phyloP scores from a whole-genome alignment of 78 protist genomes.

The Thecamonas trahens region DNA sequence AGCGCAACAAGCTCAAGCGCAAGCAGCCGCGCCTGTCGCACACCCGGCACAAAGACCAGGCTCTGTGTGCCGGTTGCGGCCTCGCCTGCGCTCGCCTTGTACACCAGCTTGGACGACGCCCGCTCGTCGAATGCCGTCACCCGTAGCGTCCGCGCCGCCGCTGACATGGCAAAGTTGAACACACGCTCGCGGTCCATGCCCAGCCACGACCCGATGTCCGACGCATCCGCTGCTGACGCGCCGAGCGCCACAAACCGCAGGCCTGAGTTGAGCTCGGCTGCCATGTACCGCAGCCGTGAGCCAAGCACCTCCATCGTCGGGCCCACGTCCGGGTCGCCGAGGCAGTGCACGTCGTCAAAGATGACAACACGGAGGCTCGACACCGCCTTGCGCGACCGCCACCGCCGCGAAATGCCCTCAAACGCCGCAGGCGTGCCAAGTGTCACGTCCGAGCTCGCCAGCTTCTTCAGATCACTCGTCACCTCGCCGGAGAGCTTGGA shows the following conservation, averaged over 20 bases:
- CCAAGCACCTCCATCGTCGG: slow-evolving; percentile 72
- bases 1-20: slow-evolving; percentile 59
- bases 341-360: slow-evolving; percentile 86
- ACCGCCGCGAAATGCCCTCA: slow-evolving; percentile 85
- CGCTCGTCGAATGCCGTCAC: slow-evolving; percentile 33
- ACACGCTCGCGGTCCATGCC: slow-evolving; percentile 47
- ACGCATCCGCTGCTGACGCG: slow-evolving; percentile 54
- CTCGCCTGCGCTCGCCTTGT: slow-evolving; percentile 42
- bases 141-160: slow-evolving; percentile 85
- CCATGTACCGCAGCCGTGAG: slow-evolving; percentile 85
- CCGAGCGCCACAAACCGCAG: slow-evolving; percentile 78
- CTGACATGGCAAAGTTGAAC: slow-evolving; percentile 94
- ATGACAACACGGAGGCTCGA: slow-evolving; percentile 63
- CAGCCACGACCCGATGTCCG: slow-evolving; percentile 62
- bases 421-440: slow-evolving; percentile 80
- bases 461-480: slow-evolving; percentile 32
- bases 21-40: slow-evolving; percentile 47
- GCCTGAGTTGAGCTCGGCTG: slow-evolving; percentile 34
- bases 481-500: slow-evolving; percentile 62
- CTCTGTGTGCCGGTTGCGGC: slow-evolving; percentile 57
- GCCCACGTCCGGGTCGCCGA: slow-evolving; percentile 82
- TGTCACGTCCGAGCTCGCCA: slow-evolving; percentile 17
- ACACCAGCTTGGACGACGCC: slow-evolving; percentile 60
- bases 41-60: slow-evolving; percentile 76
- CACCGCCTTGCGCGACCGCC: slow-evolving; percentile 75